These are phyloP conservation scores for Bruguiera parviflora DNA, from an alignment of 345 rosid genomes.

Conservation along the genomic window DNA sequence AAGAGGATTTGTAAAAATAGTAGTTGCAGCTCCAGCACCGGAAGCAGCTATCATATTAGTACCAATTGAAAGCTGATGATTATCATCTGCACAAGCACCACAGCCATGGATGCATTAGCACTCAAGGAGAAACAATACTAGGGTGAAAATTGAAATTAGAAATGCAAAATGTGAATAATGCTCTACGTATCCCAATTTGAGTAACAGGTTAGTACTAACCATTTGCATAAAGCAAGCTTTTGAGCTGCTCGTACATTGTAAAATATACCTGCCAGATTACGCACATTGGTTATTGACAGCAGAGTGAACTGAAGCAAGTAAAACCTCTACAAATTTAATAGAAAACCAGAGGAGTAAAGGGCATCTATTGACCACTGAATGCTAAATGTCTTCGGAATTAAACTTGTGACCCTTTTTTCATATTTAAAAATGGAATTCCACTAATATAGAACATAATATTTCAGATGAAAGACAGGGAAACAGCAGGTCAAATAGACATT, in stretches of 20 bases:
- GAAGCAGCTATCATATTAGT: slow-evolving; percentile 80
- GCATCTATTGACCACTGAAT: too few species aligned
- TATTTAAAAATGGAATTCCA: neutral
- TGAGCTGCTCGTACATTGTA: slow-evolving; percentile 78
- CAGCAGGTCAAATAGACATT: too few species aligned
- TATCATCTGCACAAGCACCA: slow-evolving; percentile 37
- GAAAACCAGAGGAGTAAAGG: neutral
- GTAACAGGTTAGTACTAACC: slow-evolving; percentile 41
- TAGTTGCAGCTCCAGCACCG: slow-evolving; percentile 86
- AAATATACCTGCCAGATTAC: slow-evolving; percentile 62
- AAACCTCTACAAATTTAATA: neutral
- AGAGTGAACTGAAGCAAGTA: slow-evolving; percentile 8
- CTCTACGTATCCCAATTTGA: neutral
- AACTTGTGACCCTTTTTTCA: neutral
- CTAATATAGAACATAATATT: neutral
- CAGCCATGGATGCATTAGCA: neutral
- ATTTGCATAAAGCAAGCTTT: slow-evolving; percentile 46
- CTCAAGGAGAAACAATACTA: neutral
- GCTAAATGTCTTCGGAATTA: neutral
- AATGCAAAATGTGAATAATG: neutral
- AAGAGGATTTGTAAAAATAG: slow-evolving; percentile 75
- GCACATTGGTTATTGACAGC: neutral
- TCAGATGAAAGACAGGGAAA: too few species aligned
- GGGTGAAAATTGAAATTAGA: neutral
- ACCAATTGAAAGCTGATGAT: slow-evolving; percentile 58